Evolutionary conservation across 139 green algal genomes (phyloP), one percentile per base, ranked within the genome.

Genomic region (Chlamydomonas eustigma): DNA sequence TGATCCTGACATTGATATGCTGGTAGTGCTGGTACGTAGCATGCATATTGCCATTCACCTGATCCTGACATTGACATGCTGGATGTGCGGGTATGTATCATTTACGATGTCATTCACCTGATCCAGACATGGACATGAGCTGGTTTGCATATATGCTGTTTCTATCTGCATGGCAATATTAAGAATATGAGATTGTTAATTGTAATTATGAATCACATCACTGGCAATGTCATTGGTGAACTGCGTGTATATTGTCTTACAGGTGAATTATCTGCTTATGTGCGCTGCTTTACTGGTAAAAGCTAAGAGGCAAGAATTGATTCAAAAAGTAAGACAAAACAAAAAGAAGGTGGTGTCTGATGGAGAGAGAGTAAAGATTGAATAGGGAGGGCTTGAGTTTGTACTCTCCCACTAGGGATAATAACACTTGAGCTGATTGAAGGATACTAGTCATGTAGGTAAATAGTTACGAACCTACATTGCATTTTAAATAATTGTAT

Each of bases 241-340:
- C 44, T 18, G 18, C 18, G 12, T 58, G 44, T 58, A 12, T 18
- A 12, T 38, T 18, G 2, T 2, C 22, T 36, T 81, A 51, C 77
- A 83, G 81, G 52, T 83, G 69, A 86, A 83, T 70, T 86, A 86
- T 74, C 71, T 86, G 33, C 4, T 81, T 1, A 64, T 4, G 39
- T 86, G 81, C 70, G 38, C 34, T 0, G 8, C 22, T 12, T 65
- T 86, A 50, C 65, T 86, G 37, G 50, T 83, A 1, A n/a, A 86
- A 50, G 81, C 81, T 18, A 86, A 86, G 74, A 67, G 74, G 68
- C 36, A 39, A 34, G 77, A 86, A 70, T 64, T 86, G 0, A 79
- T 28, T 18, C 52, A 71, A 44, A 78, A 73, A 50, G 81, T 76
- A 2, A 52, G 50, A 31, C 78, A 73, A 38, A 28, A 39, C 18